Conservation (phyloP, 2,329 filamentous ascomycete genomes). For the Geosmithia putterillii region DNA sequence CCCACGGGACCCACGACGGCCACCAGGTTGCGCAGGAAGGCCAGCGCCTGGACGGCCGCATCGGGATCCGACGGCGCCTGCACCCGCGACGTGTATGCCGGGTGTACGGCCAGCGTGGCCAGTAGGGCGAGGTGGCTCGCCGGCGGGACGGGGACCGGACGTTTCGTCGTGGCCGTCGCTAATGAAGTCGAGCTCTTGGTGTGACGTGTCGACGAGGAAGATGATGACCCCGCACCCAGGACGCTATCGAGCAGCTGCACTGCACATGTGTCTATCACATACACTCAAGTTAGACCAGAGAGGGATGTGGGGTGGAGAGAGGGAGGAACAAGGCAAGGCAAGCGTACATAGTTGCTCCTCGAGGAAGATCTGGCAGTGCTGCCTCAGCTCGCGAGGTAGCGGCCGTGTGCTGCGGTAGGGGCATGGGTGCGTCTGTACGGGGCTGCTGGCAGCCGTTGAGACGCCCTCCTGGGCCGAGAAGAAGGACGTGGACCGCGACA, state of each 20-base stretch:
- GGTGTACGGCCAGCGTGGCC: conserved; percentile 74
- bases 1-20: conserved; percentile 56
- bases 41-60: conserved; percentile 53
- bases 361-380: conserved; percentile 59
- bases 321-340: conserved; percentile 1
- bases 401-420: conserved; percentile 40
- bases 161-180: conserved; percentile 7
- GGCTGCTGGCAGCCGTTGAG: conserved; percentile 21
- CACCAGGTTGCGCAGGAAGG: conserved; percentile 58
- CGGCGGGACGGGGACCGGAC: conserved; percentile 50
- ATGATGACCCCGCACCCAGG: conserved; percentile 38
- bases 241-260: conserved; percentile 53
- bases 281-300: neutral
- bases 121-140: conserved; percentile 64
- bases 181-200: neutral
- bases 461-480: conserved; percentile 19
- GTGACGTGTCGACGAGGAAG: neutral
- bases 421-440: conserved; percentile 13
- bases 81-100: conserved; percentile 62
- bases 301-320: neutral
- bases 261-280: neutral
- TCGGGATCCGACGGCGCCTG: conserved; percentile 45
- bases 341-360: conserved; percentile 60
- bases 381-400: conserved; percentile 50
- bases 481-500: conserved; percentile 20